Evolutionary conservation across 768 basidiomycete genomes (phyloP).

Genomic region (Podaxis sp.): DNA sequence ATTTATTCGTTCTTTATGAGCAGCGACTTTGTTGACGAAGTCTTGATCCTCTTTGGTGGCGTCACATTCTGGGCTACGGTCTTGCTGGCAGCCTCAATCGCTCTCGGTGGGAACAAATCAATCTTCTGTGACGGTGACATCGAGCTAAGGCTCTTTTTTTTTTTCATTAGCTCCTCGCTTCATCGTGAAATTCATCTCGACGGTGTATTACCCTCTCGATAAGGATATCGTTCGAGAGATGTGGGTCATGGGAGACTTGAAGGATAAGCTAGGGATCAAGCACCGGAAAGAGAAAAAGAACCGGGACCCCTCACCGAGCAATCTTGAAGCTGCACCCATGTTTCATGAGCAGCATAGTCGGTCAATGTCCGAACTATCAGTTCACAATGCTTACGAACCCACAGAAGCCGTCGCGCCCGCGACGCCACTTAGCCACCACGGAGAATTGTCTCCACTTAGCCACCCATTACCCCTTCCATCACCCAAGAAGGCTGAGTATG

Average conservation of each 20-base stretch:
- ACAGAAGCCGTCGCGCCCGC: slow-evolving; percentile 37
- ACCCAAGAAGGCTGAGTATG: slow-evolving; percentile 14
- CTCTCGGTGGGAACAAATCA: slow-evolving; percentile 50
- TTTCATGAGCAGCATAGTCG: slow-evolving; percentile 60
- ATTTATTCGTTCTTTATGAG: slow-evolving; percentile 81
- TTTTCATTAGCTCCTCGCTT: slow-evolving; percentile 66
- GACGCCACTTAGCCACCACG: slow-evolving; percentile 32
- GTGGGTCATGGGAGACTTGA: slow-evolving; percentile 82
- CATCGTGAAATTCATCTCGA: slow-evolving; percentile 64
- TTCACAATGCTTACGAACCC: slow-evolving; percentile 45
- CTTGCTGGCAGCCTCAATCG: slow-evolving; percentile 60
- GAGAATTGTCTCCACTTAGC: slow-evolving; percentile 22
- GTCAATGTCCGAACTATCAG: slow-evolving; percentile 59
- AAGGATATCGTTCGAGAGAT: slow-evolving; percentile 89
- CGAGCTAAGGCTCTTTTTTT: not conserved
- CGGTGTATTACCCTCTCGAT: slow-evolving; percentile 77
- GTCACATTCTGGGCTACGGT: slow-evolving; percentile 84
- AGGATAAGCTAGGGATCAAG: slow-evolving; percentile 71
- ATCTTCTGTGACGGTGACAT: not conserved
- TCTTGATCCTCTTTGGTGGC: slow-evolving; percentile 68
- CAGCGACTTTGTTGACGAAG: slow-evolving; percentile 69
- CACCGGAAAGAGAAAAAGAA: slow-evolving; percentile 55
- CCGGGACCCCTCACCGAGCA: slow-evolving; percentile 21
- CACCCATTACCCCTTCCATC: slow-evolving; percentile 18
- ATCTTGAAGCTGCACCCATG: slow-evolving; percentile 68